A percentile compares a stretch with the other conserved stretches of the same genome.
Conservation (phyloP, 352 stramenopile species). For the Phytophthora pisi region DNA sequence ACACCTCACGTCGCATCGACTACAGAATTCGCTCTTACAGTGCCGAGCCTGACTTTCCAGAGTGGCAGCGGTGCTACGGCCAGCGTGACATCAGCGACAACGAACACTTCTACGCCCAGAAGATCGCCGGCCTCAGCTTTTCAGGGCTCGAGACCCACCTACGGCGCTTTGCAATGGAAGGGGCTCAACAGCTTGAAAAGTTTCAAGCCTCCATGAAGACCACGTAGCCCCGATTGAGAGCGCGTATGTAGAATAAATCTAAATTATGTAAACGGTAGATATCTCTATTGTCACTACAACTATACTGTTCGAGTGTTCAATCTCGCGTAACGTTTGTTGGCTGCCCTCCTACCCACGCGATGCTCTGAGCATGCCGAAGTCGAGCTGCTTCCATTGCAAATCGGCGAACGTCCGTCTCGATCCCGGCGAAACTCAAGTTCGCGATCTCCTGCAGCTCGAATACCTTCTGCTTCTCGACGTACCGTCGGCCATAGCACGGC, state of each 20-base stretch:
- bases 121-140: constrained; percentile 37
- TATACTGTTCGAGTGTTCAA: neutral
- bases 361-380: constrained; percentile 19
- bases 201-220: neutral
- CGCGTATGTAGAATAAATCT: constrained; percentile 10
- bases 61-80: constrained; percentile 64
- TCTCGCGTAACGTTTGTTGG: constrained; percentile 13
- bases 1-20: constrained; percentile 37
- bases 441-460: constrained; percentile 30
- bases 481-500: constrained; percentile 57
- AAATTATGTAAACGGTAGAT: constrained; percentile 24
- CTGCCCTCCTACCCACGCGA: constrained; percentile 7
- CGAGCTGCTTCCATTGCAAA: constrained; percentile 26
- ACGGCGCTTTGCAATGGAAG: constrained; percentile 39
- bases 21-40: constrained; percentile 62
- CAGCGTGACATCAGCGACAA: constrained; percentile 36
- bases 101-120: constrained; percentile 40
- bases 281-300: neutral
- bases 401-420: constrained; percentile 27
- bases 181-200: constrained; percentile 25
- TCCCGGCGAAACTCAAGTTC: constrained; percentile 17
- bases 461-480: constrained; percentile 10
- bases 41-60: constrained; percentile 40
- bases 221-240: constrained; percentile 12
- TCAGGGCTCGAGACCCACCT: constrained; percentile 37